Conservation (phyloP, 768 basidiomycete species). For the Pulveroboletus frians region DNA sequence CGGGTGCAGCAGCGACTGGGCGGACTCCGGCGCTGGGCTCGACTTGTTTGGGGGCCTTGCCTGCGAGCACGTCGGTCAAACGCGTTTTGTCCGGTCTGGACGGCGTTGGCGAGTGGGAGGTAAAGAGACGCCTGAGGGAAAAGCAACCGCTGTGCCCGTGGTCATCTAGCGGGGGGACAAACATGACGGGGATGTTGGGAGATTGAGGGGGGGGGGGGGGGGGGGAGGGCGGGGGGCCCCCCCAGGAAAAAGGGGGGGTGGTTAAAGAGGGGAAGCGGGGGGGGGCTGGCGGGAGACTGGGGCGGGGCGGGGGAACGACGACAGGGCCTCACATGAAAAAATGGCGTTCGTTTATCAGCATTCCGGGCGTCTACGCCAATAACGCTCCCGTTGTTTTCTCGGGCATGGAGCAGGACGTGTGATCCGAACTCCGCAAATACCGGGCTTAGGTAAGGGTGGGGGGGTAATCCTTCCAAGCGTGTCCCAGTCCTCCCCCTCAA, state of each 20-base stretch:
- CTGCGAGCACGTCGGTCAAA: neutral
- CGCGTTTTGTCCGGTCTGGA: neutral
- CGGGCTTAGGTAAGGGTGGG: slow-evolving; percentile 23
- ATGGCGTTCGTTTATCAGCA: slow-evolving; percentile 31
- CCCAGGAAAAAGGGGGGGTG: too few relatives aligned
- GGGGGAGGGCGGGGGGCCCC: too few relatives aligned
- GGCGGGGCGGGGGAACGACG: neutral
- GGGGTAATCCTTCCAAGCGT: too few relatives aligned
- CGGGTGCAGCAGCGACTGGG: too few relatives aligned
- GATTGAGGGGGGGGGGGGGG: slow-evolving; percentile 6
- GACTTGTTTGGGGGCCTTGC: slow-evolving; percentile 5
- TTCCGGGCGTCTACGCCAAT: slow-evolving; percentile 18
- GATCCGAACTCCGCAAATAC: slow-evolving; percentile 27
- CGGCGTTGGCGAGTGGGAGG: neutral
- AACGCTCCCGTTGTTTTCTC: slow-evolving; percentile 9
- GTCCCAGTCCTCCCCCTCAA: too few relatives aligned
- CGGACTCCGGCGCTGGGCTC: slow-evolving; percentile 7
- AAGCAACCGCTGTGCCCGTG: slow-evolving; percentile 20
- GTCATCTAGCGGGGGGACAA: slow-evolving; percentile 18
- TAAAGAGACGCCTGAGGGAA: slow-evolving; percentile 20
- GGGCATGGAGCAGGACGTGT: slow-evolving; percentile 14
- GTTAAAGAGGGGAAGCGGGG: slow-evolving; percentile 14
- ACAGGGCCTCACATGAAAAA: slow-evolving; percentile 10
- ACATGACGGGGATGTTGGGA: slow-evolving; percentile 15
- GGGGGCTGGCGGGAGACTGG: neutral